Conservation (phyloP, 2,329 filamentous ascomycete genomes). For the Colletotrichum echinochloae region DNA sequence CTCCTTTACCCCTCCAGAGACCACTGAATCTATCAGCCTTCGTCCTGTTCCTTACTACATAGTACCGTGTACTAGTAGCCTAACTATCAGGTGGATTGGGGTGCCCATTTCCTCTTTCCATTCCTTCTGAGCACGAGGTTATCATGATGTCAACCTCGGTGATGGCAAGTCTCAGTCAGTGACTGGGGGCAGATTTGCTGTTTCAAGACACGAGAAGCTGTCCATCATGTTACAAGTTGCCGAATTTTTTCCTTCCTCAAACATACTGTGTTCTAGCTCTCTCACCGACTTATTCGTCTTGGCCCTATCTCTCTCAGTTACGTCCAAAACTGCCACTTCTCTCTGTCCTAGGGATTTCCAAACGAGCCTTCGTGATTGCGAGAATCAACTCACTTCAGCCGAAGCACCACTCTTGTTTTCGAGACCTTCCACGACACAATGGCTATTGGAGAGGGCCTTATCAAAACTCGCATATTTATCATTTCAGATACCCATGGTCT, state of each 20-base stretch:
- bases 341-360: no score
- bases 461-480: constrained; percentile 53
- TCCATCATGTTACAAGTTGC: not conserved
- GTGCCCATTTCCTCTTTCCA: not conserved
- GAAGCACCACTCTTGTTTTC: not conserved
- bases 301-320: not conserved
- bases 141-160: not conserved
- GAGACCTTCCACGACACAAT: not conserved
- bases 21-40: not conserved
- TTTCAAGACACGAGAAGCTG: not conserved
- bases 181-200: not conserved
- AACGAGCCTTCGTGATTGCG: not conserved
- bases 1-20: constrained; percentile 37
- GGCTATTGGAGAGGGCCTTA: not conserved
- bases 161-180: not conserved
- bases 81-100: not conserved
- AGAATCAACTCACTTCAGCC: not conserved
- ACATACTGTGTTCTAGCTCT: not conserved
- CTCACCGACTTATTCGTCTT: not conserved
- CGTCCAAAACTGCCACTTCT: not conserved
- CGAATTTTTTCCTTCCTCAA: not conserved
- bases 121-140: not conserved
- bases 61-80: not conserved
- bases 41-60: not conserved
- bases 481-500: constrained; percentile 54